Evolutionary conservation across 306 rosid species (phyloP).

Genomic region (Chamaecrista fasciculata): DNA sequence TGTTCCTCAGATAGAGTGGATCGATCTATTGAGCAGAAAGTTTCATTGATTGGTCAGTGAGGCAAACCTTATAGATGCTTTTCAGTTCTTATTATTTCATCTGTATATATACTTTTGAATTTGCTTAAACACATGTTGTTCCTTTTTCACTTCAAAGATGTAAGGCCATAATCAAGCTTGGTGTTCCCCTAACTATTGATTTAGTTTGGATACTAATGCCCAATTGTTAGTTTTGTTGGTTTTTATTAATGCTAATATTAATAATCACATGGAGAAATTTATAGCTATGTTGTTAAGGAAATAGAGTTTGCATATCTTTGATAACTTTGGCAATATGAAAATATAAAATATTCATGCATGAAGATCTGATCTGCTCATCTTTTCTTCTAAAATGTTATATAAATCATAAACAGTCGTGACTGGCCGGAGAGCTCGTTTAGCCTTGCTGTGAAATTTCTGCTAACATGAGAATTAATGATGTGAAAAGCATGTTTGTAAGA

Average conservation of each 20-base stretch:
- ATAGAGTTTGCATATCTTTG: slow-evolving; percentile 22
- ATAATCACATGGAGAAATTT: slow-evolving; percentile 20
- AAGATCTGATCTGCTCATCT: slow-evolving; percentile 1
- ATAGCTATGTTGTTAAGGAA: slow-evolving; percentile 1
- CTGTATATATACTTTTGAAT: background rate
- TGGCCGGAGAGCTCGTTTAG: background rate
- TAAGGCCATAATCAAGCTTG: background rate
- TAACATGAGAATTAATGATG: background rate
- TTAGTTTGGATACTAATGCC: slow-evolving; percentile 19
- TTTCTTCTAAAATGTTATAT: slow-evolving; percentile 14
- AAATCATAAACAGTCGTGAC: background rate
- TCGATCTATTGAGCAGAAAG: slow-evolving; percentile 54
- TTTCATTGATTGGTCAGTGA: slow-evolving; percentile 81
- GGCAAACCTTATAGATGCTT: slow-evolving; percentile 18
- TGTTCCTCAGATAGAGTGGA: slow-evolving; percentile 46
- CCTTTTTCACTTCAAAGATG: background rate
- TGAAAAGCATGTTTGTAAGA: background rate
- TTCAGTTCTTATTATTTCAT: slow-evolving; percentile 26
- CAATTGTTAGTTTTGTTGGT: slow-evolving; percentile 15
- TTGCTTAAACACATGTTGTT: slow-evolving; percentile 15
- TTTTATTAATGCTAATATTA: slow-evolving; percentile 4
- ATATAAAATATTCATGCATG: background rate
- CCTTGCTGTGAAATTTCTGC: background rate
- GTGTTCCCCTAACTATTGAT: slow-evolving; percentile 5
- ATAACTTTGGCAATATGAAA: slow-evolving; percentile 11